Evolutionary conservation across 192 early-diverging fungal species (phyloP), one percentile per base, ranked within the genome.

Genomic region (Martensiomyces pterosporus): DNA sequence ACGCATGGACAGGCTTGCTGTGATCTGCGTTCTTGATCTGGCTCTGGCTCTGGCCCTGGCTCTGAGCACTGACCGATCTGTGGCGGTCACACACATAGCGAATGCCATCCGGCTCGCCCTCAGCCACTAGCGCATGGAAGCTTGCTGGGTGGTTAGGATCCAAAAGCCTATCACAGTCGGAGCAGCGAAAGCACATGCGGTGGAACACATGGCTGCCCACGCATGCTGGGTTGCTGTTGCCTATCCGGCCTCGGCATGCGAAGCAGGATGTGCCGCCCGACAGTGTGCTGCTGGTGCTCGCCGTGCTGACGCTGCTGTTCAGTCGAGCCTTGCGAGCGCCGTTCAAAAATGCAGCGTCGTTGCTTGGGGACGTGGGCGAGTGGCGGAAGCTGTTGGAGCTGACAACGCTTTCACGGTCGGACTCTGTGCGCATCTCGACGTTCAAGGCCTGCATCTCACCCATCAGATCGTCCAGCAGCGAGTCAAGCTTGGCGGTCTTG

Each of bases 391-490:
- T 71, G 17, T 50, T 49, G 5, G 53, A 61, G 50, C 69, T 73
- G 2, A 50, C 58, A 47, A 66, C 40, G 51, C 69, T 73, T 26
- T 73, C 69, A 53, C 69, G 63, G 58, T 73, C 69, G 14, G 69
- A 73, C 46, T 73, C 69, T 0, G 59, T 47, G 0, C 67, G 60
- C 39, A 47, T 55, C 48, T 64, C 61, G 0, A 57, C 47, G 37
- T 50, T 75, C 42, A 75, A 40, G n/a, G 60, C 64, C 44, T 75
- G 64, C 65, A 75, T 75, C 36, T 67, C 60, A 41, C 59, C 65
- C 71, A 75, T 56, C 42, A 75, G 39, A 14, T 75, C 71, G 38
- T 67, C 71, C 22, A 75, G 44, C 47, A 75, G 46, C 43, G 64
- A 67, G 44, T 75, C 71, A 12, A 75, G 56, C 43, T 67, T 67